Base-by-base conservation (phyloP, 2,329 filamentous ascomycete genomes). In the Xylaria sp. region DNA sequence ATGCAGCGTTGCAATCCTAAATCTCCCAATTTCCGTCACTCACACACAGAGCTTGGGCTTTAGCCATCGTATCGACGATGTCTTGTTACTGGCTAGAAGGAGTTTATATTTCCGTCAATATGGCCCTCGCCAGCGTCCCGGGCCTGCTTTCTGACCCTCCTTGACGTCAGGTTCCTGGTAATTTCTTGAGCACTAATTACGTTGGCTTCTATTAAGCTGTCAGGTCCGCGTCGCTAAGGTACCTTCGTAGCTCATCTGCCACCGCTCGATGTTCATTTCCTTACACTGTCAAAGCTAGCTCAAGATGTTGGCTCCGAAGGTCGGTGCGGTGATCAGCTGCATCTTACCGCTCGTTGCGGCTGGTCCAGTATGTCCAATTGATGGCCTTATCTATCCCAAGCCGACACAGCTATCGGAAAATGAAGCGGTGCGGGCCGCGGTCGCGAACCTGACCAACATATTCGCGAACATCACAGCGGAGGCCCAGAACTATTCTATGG, bases 401-500 rank as follows among this genome's bases (percentile, higher is more conserved):
- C 65, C 66, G 9, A 22, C 52, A 9, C 56, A 43, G 20, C 61
- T 64, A 16, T 57, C 64, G 4, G 29, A 60, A 20, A 59, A 50
- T 21, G 62, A 65, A 2, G 55, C 57, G 1, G 39, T 69, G 18
- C 59, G 66, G 42, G 40, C 49, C 18, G 64, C 62, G 6, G 38
- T 69, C 2, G 56, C 59, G 13, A 63, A 52, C 17, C 38, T 69
- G 53, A 64, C 64, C 19, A 50, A 47, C 18, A 54, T 40, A 24
- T 67, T 69, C 39, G 54, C 54, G 17, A 61, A 58, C 16, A 52
- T 64, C 26, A 66, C 63, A 7, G 52, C 39, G 2, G 46, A 43
- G 20, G 65, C 66, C 8, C 54, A 60, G 21, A 62, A 65, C 7
- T 72, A 69, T 19, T 75, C 73, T 6, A 72, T 75, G 47, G 71